phyloP scores from a whole-genome alignment of 2,329 filamentous ascomycete species.

The Scedosporium aurantiacum region DNA sequence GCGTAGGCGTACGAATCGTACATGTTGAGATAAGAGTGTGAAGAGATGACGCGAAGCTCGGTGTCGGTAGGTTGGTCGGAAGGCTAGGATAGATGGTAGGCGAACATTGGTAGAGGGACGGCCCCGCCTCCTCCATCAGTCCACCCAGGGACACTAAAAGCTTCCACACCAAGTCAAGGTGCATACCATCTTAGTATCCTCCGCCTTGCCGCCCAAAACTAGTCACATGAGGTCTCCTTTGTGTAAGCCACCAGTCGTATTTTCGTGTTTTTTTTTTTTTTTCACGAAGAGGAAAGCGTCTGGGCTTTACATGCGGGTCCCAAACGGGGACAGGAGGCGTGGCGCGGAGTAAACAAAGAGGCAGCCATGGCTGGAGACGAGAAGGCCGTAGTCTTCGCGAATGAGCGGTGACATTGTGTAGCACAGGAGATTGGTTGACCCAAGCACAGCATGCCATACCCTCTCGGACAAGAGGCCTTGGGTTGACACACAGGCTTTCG shows the following conservation, averaged over 20 bases:
- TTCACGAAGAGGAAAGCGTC: too few relatives aligned
- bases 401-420: not conserved
- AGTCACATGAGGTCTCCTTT: too few relatives aligned
- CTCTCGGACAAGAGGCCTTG: not conserved
- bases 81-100: not conserved
- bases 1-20: not conserved
- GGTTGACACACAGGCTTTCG: not conserved
- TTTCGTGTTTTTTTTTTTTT: too few relatives aligned
- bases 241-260: too few relatives aligned
- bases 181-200: too few relatives aligned
- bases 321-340: not conserved
- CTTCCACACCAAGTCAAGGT: not conserved
- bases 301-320: not conserved
- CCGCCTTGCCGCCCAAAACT: too few relatives aligned
- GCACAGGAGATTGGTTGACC: not conserved
- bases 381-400: not conserved
- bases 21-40: not conserved
- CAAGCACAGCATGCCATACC: not conserved
- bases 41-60: not conserved
- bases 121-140: not conserved
- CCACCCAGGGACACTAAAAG: not conserved
- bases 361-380: not conserved
- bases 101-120: not conserved
- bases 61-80: too few relatives aligned
- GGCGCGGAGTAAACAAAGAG: not conserved